Evolutionary conservation across 805 yeast species (phyloP).

Genomic region (Nakazawaea pomicola): DNA sequence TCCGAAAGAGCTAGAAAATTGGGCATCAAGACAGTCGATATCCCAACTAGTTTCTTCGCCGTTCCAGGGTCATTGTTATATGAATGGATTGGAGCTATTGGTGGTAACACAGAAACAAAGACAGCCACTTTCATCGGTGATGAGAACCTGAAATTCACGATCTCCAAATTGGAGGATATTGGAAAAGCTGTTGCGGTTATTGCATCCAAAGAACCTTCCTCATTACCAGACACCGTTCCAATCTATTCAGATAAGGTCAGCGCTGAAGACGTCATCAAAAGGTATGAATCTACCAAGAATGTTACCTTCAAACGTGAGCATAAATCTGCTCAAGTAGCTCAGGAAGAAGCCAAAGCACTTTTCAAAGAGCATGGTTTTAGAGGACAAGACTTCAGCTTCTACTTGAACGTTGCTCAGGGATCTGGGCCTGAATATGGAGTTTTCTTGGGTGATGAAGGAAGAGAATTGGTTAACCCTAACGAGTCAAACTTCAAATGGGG

Average conservation of each 20-base stretch:
- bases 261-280: slow-evolving; percentile 31
- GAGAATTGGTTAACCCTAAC: slow-evolving; percentile 41
- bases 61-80: slow-evolving; percentile 30
- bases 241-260: slow-evolving; percentile 37
- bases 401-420: slow-evolving; percentile 30
- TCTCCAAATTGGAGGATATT: slow-evolving; percentile 35
- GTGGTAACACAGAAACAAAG: slow-evolving; percentile 30
- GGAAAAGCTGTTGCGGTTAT: slow-evolving; percentile 38
- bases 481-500: slow-evolving; percentile 41
- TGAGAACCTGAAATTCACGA: slow-evolving; percentile 29
- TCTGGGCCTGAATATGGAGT: slow-evolving; percentile 38
- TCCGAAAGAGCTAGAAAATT: slow-evolving; percentile 32
- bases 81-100: slow-evolving; percentile 29
- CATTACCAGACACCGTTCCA: slow-evolving; percentile 39
- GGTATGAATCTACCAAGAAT: slow-evolving; percentile 35
- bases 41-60: slow-evolving; percentile 35
- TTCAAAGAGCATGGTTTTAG: slow-evolving; percentile 26
- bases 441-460: slow-evolving; percentile 26
- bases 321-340: slow-evolving; percentile 25
- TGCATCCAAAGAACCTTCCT: slow-evolving; percentile 30
- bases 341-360: slow-evolving; percentile 26
- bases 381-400: slow-evolving; percentile 29
- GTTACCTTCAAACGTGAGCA: slow-evolving; percentile 29
- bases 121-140: slow-evolving; percentile 36
- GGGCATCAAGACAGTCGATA: slow-evolving; percentile 44